phyloP scores from a whole-genome alignment of 192 early-diverging fungal species.

The Dimargaris cristalligena region DNA sequence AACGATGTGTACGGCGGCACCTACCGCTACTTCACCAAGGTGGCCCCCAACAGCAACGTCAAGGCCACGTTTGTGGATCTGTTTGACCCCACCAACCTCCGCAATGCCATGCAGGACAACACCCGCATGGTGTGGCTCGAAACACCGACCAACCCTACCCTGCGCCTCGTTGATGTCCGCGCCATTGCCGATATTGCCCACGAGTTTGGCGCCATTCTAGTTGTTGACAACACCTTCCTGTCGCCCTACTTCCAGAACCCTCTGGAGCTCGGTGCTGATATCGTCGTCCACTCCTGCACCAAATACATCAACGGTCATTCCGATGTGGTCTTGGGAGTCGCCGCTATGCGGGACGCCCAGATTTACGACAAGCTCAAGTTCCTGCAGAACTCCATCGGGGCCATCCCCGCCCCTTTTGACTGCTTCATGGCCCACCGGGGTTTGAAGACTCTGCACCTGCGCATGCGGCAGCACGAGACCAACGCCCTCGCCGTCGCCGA shows the following conservation, averaged over 20 bases:
- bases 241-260: slow-evolving; percentile 83
- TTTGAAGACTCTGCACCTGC: slow-evolving; percentile 85
- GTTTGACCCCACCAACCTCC: slow-evolving; percentile 42
- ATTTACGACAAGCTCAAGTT: slow-evolving; percentile 65
- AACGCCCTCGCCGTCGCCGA: slow-evolving; percentile 80
- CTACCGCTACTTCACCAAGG: slow-evolving; percentile 76
- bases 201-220: slow-evolving; percentile 41
- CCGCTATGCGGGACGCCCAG: slow-evolving; percentile 58
- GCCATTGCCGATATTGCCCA: slow-evolving; percentile 47
- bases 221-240: slow-evolving; percentile 80
- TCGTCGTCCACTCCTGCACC: slow-evolving; percentile 94
- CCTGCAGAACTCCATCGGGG: slow-evolving; percentile 95
- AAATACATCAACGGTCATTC: slow-evolving; percentile 99
- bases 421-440: slow-evolving; percentile 90
- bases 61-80: slow-evolving; percentile 69
- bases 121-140: slow-evolving; percentile 74
- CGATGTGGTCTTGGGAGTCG: slow-evolving; percentile 95
- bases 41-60: slow-evolving; percentile 44
- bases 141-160: slow-evolving; percentile 77
- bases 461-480: slow-evolving; percentile 78
- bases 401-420: slow-evolving; percentile 91
- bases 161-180: slow-evolving; percentile 62
- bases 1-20: slow-evolving; percentile 87
- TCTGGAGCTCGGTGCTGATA: slow-evolving; percentile 80
- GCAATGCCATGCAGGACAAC: slow-evolving; percentile 43